Evolutionary conservation across 1,139 yeast genomes (phyloP).

Genomic region (Hyphopichia fennica): DNA sequence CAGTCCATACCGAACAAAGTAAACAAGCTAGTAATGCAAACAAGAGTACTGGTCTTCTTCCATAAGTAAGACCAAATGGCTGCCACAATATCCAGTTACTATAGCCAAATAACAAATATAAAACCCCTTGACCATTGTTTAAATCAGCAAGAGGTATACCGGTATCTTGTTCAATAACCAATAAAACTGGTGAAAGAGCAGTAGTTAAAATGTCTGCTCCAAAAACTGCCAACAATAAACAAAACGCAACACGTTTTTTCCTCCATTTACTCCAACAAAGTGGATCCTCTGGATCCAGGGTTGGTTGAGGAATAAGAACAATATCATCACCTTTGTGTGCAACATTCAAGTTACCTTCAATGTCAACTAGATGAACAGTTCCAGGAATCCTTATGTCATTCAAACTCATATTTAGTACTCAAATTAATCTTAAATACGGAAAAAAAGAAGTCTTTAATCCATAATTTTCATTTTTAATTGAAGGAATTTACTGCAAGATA

Average conservation of each 20-base stretch:
- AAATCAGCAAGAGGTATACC: conserved; percentile 34
- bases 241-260: conserved; percentile 15
- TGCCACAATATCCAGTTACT: conserved; percentile 68
- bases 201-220: conserved; percentile 26
- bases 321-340: conserved; percentile 20
- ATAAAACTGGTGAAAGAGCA: conserved; percentile 45
- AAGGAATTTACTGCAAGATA: too few relatives aligned
- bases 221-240: conserved; percentile 12
- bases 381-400: conserved; percentile 19
- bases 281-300: conserved; percentile 25
- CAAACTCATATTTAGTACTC: background rate
- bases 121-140: conserved; percentile 75
- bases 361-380: conserved; percentile 25
- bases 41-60: conserved; percentile 68
- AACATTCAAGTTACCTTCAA: conserved; percentile 19
- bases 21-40: conserved; percentile 64
- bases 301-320: conserved; percentile 28
- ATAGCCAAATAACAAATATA: conserved; percentile 75
- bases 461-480: too few relatives aligned
- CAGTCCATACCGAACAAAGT: conserved; percentile 79
- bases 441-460: too few relatives aligned
- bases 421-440: too few relatives aligned
- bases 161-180: conserved; percentile 29
- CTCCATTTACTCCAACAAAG: conserved; percentile 20
- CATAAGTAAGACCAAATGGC: conserved; percentile 76